phyloP scores from a whole-genome alignment of 2,329 filamentous ascomycete species.

The Aspergillus spinulosporus region DNA sequence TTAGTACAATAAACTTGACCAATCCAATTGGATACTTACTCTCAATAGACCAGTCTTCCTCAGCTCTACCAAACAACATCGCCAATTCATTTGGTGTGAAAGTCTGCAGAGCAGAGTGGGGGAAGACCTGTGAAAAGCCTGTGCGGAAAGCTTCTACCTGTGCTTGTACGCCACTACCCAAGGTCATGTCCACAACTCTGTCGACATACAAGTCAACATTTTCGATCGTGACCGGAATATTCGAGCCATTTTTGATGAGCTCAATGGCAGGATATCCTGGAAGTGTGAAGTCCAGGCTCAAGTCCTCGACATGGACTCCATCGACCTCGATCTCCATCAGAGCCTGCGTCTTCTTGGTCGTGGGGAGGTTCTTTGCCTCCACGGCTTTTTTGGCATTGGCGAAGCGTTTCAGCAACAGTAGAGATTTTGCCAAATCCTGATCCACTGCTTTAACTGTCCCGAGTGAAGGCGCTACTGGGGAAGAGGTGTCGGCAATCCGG shows the following conservation, averaged over 20 bases:
- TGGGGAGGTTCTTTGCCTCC: slow-evolving; percentile 68
- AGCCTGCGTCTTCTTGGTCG: slow-evolving; percentile 69
- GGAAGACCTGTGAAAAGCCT: slow-evolving; percentile 95
- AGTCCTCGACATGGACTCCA: slow-evolving; percentile 76
- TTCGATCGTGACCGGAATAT: slow-evolving; percentile 77
- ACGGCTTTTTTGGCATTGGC: slow-evolving; percentile 78
- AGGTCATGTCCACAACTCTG: slow-evolving; percentile 84
- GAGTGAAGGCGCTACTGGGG: slow-evolving; percentile 74
- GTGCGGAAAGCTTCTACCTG: slow-evolving; percentile 89
- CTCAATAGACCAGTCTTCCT: slow-evolving; percentile 97
- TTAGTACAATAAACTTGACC: slow-evolving; percentile 25
- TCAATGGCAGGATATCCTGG: slow-evolving; percentile 89
- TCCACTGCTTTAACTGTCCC: slow-evolving; percentile 90
- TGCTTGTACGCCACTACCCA: slow-evolving; percentile 81
- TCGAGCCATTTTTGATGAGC: slow-evolving; percentile 70
- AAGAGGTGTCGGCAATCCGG: slow-evolving; percentile 74
- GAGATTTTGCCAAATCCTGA: slow-evolving; percentile 76
- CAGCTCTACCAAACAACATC: slow-evolving; percentile 85
- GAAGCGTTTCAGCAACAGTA: slow-evolving; percentile 86
- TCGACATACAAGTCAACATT: slow-evolving; percentile 91
- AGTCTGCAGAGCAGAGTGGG: slow-evolving; percentile 84
- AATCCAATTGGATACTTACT: slow-evolving; percentile 60
- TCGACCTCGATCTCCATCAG: slow-evolving; percentile 72
- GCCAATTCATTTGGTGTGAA: slow-evolving; percentile 96
- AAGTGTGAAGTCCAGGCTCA: slow-evolving; percentile 90